A percentile compares a stretch with the other conserved stretches of the same genome.
Evolutionary conservation across 805 yeast genomes (phyloP).

Genomic region (Pichia thaimueangensis): DNA sequence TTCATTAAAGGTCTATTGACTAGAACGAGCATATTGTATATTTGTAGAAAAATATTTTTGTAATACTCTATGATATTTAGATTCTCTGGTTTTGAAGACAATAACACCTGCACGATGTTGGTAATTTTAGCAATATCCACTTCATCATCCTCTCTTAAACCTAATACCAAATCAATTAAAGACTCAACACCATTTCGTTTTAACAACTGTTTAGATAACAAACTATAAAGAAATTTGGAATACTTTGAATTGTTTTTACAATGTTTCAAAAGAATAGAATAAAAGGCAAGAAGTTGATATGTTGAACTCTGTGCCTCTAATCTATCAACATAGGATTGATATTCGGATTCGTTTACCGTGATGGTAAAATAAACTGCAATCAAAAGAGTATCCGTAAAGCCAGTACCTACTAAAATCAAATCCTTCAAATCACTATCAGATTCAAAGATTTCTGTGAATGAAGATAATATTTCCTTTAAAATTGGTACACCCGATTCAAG

Average conservation of each 20-base stretch:
- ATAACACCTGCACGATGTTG: conserved; percentile 57
- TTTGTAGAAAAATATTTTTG: conserved; percentile 53
- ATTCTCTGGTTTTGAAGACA: conserved; percentile 51
- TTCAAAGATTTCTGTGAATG: conserved; percentile 32
- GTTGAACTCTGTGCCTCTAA: conserved; percentile 51
- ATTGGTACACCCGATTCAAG: conserved; percentile 16
- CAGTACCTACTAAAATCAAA: conserved; percentile 57
- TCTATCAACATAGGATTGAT: conserved; percentile 2
- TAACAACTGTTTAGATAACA: conserved; percentile 49
- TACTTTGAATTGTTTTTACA: conserved; percentile 24
- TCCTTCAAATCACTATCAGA: conserved; percentile 44
- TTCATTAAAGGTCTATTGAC: conserved; percentile 57
- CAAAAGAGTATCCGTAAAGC: conserved; percentile 53
- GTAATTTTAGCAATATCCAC: conserved; percentile 60
- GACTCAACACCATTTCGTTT: conserved; percentile 55
- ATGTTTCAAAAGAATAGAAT: conserved; percentile 39
- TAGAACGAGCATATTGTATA: conserved; percentile 49
- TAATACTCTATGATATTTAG: conserved; percentile 47
- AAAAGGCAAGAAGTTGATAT: conserved; percentile 55
- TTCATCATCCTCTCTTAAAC: conserved; percentile 67
- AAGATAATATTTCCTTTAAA: conserved; percentile 22
- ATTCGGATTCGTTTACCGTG: conserved; percentile 11
- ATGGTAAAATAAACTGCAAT: conserved; percentile 40
- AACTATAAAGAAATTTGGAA: conserved; percentile 38
- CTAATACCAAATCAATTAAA: conserved; percentile 69